Evolutionary conservation across 768 basidiomycete genomes (phyloP).

Genomic region (Leccinum uliginosum): DNA sequence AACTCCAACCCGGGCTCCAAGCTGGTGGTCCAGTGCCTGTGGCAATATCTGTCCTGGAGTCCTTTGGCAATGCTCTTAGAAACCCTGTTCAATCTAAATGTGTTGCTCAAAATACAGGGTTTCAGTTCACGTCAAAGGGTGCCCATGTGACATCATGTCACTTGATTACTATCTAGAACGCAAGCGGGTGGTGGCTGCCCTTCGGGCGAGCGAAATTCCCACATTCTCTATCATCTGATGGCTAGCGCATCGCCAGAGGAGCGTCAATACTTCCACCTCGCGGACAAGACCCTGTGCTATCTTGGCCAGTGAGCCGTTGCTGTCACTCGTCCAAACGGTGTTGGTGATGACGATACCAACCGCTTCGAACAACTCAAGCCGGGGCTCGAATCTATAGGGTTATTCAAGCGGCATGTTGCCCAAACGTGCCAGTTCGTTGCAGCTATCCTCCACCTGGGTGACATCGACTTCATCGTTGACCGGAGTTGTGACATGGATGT

Average conservation of each 20-base stretch:
- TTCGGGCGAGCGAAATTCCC: constrained; percentile 94
- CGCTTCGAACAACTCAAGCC: constrained; percentile 93
- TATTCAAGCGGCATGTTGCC: constrained; percentile 92
- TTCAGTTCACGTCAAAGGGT: constrained; percentile 91
- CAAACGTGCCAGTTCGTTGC: constrained; percentile 94
- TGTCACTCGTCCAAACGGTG: constrained; percentile 39
- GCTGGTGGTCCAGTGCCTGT: constrained; percentile 82
- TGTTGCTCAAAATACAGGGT: constrained; percentile 97
- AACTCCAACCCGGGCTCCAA: constrained; percentile 67
- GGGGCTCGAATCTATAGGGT: constrained; percentile 88
- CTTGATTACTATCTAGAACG: constrained; percentile 96
- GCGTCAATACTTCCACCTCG: constrained; percentile 78
- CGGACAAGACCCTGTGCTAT: constrained; percentile 80
- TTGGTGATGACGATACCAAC: constrained; percentile 74
- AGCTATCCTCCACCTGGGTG: constrained; percentile 94
- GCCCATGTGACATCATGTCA: constrained; percentile 86
- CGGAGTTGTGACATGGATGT: constrained; percentile 84
- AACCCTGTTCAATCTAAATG: constrained; percentile 87
- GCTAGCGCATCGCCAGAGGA: constrained; percentile 89
- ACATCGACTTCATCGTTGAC: constrained; percentile 88
- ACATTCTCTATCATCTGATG: constrained; percentile 96
- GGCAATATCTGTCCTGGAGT: constrained; percentile 91
- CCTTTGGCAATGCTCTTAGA: constrained; percentile 92
- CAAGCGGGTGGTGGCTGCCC: constrained; percentile 82
- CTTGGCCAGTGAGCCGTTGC: constrained; percentile 64